These are phyloP conservation scores for Hyphopichia wangnamkhiaoensis DNA, from an alignment of 1,139 yeast genomes.

Conservation along the genomic window DNA sequence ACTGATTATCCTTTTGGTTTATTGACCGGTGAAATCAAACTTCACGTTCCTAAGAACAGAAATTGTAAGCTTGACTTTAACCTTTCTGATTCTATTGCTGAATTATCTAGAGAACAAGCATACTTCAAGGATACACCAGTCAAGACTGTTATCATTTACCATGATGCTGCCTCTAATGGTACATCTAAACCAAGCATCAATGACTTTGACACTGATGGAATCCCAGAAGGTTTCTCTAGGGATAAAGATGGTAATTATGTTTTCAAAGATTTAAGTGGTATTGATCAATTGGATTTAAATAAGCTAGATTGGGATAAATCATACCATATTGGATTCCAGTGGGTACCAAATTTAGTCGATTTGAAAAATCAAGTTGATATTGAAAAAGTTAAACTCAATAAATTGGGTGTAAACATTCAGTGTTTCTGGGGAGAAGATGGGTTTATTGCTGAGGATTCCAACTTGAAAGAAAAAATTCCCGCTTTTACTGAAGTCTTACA, in stretches of 20 bases:
- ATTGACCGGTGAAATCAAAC: conserved; percentile 59
- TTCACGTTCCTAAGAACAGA: conserved; percentile 63
- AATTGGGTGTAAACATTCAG: conserved; percentile 55
- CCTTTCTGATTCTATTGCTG: conserved; percentile 31
- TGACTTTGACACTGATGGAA: conserved; percentile 10
- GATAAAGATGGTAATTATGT: conserved; percentile 53
- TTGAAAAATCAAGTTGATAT: conserved; percentile 25
- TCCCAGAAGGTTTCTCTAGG: conserved; percentile 54
- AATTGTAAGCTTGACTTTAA: conserved; percentile 62
- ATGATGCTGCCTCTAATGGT: conserved; percentile 19
- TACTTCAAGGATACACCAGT: conserved; percentile 51
- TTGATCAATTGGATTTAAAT: conserved; percentile 61
- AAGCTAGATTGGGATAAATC: conserved; percentile 61
- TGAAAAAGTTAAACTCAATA: conserved; percentile 27
- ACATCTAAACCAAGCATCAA: conserved; percentile 13
- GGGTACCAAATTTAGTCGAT: conserved; percentile 71
- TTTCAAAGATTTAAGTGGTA: conserved; percentile 60
- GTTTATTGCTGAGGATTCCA: conserved; percentile 29
- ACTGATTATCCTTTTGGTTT: conserved; percentile 62
- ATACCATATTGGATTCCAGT: conserved; percentile 67
- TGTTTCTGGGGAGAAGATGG: conserved; percentile 77
- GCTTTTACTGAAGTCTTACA: conserved; percentile 68
- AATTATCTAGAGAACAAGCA: conserved; percentile 17
- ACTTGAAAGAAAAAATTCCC: conserved; percentile 49
- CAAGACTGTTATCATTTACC: conserved; percentile 53